Evolutionary conservation across 164 flowering plant species (phyloP).

Genomic region (Saururus chinensis): DNA sequence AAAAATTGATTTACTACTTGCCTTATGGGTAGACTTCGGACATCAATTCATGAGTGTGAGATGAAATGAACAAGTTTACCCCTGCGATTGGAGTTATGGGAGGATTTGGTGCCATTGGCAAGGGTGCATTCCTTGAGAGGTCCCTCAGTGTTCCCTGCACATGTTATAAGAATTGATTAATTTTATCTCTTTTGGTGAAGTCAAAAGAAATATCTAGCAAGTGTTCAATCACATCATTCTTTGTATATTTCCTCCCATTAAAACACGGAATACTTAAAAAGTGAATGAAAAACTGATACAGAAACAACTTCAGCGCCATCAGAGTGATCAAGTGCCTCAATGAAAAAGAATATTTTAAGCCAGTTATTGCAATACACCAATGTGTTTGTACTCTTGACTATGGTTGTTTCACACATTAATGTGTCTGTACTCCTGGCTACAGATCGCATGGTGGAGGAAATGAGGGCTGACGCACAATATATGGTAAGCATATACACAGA

Average conservation of each 20-base stretch:
- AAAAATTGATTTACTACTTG: not conserved
- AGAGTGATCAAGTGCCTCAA: not conserved
- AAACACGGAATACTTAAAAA: not conserved
- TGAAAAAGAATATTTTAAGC: not conserved
- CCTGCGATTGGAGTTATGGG: slow-evolving; percentile 2
- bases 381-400: no score
- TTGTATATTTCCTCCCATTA: not conserved
- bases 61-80: slow-evolving; percentile 1
- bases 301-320: not conserved
- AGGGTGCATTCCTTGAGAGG: slow-evolving; percentile 4
- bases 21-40: no score
- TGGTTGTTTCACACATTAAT: no score
- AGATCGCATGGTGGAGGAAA: no score
- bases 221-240: no score
- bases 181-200: not conserved
- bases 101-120: slow-evolving; percentile 3
- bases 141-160: slow-evolving; percentile 20
- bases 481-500: no score
- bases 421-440: no score
- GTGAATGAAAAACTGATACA: not conserved
- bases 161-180: not conserved
- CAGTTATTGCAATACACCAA: no score
- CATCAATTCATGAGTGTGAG: not conserved
- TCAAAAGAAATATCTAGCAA: not conserved
- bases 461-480: no score